These are phyloP conservation scores for Pseudogymnoascus sp. DNA, from an alignment of 2,329 filamentous ascomycete genomes.

Conservation along the genomic window DNA sequence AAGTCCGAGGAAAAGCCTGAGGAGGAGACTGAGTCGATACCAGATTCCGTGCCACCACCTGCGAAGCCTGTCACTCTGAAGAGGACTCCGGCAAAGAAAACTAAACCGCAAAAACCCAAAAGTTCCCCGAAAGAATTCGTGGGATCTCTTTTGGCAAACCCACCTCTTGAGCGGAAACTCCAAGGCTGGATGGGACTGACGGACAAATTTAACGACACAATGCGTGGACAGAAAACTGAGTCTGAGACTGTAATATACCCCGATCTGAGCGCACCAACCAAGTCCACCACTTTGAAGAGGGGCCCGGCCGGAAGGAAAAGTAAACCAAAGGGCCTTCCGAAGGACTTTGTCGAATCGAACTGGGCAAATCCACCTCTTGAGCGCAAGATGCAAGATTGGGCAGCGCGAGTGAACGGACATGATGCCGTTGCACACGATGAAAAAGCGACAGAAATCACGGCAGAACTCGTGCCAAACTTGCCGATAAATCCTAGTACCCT, in stretches of 20 bases:
- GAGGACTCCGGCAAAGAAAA: constrained; percentile 7
- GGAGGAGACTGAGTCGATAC: not conserved
- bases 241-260: not conserved
- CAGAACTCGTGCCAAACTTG: not conserved
- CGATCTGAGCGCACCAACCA: not conserved
- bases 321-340: constrained; percentile 38
- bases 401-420: constrained; percentile 23
- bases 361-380: constrained; percentile 48
- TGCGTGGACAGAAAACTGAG: not conserved
- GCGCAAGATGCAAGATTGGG: constrained; percentile 57
- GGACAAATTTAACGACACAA: constrained; percentile 11
- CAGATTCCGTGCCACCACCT: constrained; percentile 14
- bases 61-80: not conserved
- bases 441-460: not conserved
- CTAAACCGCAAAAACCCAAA: constrained; percentile 35
- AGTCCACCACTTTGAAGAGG: not conserved
- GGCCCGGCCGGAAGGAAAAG: not conserved
- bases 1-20: not conserved
- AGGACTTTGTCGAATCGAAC: constrained; percentile 48
- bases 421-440: not conserved
- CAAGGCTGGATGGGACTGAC: constrained; percentile 47
- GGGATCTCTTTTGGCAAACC: constrained; percentile 35
- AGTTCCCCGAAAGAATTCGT: constrained; percentile 48
- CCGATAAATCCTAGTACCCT: not conserved
- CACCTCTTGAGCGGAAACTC: constrained; percentile 51